A percentile compares a stretch with the other conserved stretches of the same genome.
Evolutionary conservation across 331 rosid species (phyloP).

Genomic region (Spiraea crenata): DNA sequence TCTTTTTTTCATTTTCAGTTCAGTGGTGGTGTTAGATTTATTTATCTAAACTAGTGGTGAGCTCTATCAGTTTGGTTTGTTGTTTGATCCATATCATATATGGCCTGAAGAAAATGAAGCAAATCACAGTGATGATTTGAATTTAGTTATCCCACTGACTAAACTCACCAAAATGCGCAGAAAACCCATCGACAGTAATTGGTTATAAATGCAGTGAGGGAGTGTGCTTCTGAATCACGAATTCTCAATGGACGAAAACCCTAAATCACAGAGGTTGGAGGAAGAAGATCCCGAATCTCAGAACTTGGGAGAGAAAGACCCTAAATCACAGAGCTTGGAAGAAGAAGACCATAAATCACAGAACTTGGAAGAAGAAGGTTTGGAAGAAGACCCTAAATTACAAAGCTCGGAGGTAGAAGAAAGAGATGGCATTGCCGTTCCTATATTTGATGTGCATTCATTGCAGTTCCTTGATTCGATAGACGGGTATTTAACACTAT

Average conservation of each 20-base stretch:
- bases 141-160: neutral
- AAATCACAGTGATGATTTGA: neutral
- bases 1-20: neutral
- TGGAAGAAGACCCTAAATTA: conserved; percentile 12
- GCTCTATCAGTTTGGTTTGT: neutral
- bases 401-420: conserved; percentile 13
- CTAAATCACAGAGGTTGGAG: neutral
- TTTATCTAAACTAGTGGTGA: neutral
- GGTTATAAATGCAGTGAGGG: neutral
- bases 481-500: conserved; percentile 51
- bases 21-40: neutral
- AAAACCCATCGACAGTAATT: neutral
- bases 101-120: no score
- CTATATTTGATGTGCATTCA: conserved; percentile 25
- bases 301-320: conserved; percentile 3
- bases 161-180: neutral
- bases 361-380: conserved; percentile 1
- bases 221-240: neutral
- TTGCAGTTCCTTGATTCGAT: conserved; percentile 69
- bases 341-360: conserved; percentile 10
- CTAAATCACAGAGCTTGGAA: conserved; percentile 4
- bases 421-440: conserved; percentile 26
- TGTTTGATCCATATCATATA: neutral
- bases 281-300: neutral
- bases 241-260: conserved; percentile 7